phyloP scores from a whole-genome alignment of 495 filamentous ascomycete species.

The Xylaria bambusicola region DNA sequence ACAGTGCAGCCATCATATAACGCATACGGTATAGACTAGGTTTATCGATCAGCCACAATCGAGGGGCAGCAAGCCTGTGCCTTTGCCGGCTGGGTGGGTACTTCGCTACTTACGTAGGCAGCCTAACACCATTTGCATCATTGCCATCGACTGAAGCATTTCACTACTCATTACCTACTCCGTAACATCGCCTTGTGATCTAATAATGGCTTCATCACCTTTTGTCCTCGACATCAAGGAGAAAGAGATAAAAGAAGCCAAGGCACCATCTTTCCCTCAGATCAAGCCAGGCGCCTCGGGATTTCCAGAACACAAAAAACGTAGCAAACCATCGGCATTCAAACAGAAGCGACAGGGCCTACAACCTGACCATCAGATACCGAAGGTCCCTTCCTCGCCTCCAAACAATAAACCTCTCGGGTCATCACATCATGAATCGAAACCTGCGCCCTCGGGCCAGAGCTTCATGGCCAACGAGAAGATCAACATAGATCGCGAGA shows the following conservation, averaged over 20 bases:
- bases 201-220: conserved; percentile 41
- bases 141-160: background rate
- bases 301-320: conserved; percentile 84
- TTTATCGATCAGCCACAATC: background rate
- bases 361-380: conserved; percentile 12
- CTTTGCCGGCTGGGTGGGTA: too few species aligned
- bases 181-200: background rate
- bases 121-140: background rate
- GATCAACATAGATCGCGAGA: conserved; percentile 76
- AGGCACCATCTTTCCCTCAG: conserved; percentile 65
- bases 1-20: background rate
- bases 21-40: too few species aligned
- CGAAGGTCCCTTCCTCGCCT: conserved; percentile 18
- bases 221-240: conserved; percentile 82
- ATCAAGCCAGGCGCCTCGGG: conserved; percentile 63
- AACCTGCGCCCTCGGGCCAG: background rate
- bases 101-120: too few species aligned
- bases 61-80: too few species aligned
- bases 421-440: background rate
- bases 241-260: conserved; percentile 56
- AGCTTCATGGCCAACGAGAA: conserved; percentile 57
- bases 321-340: conserved; percentile 71
- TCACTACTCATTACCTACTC: background rate
- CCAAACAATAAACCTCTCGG: conserved; percentile 17
- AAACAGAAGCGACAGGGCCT: conserved; percentile 61